phyloP scores from a whole-genome alignment of 306 rosid genomes.

The Neltuma alba region DNA sequence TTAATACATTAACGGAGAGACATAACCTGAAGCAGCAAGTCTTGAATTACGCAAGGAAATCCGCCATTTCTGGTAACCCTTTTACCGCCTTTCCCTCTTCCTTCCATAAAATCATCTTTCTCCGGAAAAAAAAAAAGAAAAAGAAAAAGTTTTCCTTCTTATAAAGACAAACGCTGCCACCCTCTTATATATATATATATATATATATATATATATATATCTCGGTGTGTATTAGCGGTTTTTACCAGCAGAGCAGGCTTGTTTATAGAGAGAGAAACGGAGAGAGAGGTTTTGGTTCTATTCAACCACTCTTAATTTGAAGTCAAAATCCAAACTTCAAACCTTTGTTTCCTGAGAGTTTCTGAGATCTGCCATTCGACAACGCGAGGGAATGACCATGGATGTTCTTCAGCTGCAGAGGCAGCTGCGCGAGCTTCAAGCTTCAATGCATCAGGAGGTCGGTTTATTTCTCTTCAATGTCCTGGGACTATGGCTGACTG shows the following conservation, averaged over 20 bases:
- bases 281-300: neutral
- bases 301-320: neutral
- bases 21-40: neutral
- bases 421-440: conserved; percentile 18
- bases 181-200: neutral
- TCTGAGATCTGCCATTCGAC: neutral
- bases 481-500: neutral
- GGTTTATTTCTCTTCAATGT: neutral
- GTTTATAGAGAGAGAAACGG: neutral
- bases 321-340: neutral
- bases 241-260: neutral
- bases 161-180: neutral
- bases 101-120: neutral
- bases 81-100: neutral
- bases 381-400: neutral
- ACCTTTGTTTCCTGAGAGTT: neutral
- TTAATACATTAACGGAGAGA: neutral
- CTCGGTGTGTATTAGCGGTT: neutral
- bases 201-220: neutral
- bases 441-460: conserved; percentile 13
- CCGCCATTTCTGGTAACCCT: neutral
- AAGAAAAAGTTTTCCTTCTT: neutral
- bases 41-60: neutral
- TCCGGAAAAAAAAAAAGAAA: neutral
- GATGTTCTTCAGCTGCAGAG: conserved; percentile 24